phyloP scores from a whole-genome alignment of 1,139 yeast genomes.

The Diutina scorzettiae region DNA sequence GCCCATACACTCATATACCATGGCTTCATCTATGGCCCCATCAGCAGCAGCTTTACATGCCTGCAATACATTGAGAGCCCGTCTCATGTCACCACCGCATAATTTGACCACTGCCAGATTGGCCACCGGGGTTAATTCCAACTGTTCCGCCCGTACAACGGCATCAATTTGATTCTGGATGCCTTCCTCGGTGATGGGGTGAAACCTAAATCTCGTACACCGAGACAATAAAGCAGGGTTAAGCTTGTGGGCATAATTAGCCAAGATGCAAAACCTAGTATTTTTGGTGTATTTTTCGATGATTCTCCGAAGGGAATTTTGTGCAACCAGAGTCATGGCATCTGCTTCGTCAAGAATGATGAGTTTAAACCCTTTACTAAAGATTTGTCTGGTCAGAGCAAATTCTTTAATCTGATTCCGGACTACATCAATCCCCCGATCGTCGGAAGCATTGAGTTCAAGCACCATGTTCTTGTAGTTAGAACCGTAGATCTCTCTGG shows the following conservation, averaged over 20 bases:
- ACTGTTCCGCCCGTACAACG: slow-evolving; percentile 58
- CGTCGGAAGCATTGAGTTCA: slow-evolving; percentile 82
- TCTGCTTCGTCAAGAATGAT: slow-evolving; percentile 96
- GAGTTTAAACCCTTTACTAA: slow-evolving; percentile 68
- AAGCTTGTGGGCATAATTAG: slow-evolving; percentile 90
- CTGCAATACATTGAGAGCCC: slow-evolving; percentile 86
- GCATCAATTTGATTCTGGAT: slow-evolving; percentile 52
- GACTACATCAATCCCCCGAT: slow-evolving; percentile 79
- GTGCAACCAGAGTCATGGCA: slow-evolving; percentile 97
- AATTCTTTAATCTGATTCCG: slow-evolving; percentile 75
- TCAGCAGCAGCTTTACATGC: slow-evolving; percentile 79
- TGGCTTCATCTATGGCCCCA: slow-evolving; percentile 44
- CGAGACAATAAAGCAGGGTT: slow-evolving; percentile 91
- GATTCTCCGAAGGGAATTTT: slow-evolving; percentile 81
- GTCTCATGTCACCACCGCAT: slow-evolving; percentile 91
- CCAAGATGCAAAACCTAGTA: slow-evolving; percentile 91
- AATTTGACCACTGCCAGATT: slow-evolving; percentile 52
- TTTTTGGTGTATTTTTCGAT: slow-evolving; percentile 93
- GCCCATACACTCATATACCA: slow-evolving; percentile 91
- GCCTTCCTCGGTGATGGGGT: slow-evolving; percentile 63
- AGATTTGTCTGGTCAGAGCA: slow-evolving; percentile 87
- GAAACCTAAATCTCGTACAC: slow-evolving; percentile 89
- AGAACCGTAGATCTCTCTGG: slow-evolving; percentile 81
- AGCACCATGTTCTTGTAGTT: slow-evolving; percentile 80
- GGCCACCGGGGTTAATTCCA: slow-evolving; percentile 50